These are phyloP conservation scores for Cornus suecica DNA, from an alignment of 148 eudicot genomes.

Conservation along the genomic window DNA sequence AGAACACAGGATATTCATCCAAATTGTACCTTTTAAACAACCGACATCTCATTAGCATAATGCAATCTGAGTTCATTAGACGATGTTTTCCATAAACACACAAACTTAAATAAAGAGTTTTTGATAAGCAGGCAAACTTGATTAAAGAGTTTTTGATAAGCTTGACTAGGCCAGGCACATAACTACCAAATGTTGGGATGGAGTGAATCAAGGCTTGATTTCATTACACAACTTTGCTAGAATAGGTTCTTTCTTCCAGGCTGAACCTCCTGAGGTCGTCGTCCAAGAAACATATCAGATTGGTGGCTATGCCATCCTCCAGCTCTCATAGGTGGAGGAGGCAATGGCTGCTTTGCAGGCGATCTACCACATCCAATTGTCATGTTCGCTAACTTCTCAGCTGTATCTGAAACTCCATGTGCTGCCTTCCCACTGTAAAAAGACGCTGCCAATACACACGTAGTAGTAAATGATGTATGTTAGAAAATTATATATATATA, in stretches of 20 bases:
- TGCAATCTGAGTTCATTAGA: too few relatives aligned
- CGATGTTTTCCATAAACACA: too few relatives aligned
- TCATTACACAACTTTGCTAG: slow-evolving; percentile 76
- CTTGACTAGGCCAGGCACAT: background rate
- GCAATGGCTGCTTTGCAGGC: slow-evolving; percentile 39
- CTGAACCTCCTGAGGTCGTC: slow-evolving; percentile 48
- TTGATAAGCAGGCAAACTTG: background rate
- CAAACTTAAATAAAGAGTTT: background rate
- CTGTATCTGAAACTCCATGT: slow-evolving; percentile 49
- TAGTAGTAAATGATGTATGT: background rate
- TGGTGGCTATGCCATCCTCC: slow-evolving; percentile 79
- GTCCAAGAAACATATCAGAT: slow-evolving; percentile 44
- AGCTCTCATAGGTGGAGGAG: slow-evolving; percentile 79
- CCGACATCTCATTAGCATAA: too few relatives aligned
- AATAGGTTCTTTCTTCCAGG: slow-evolving; percentile 47
- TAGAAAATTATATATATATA: background rate
- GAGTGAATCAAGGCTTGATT: background rate
- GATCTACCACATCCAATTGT: slow-evolving; percentile 42
- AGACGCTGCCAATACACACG: slow-evolving; percentile 32
- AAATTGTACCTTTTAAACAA: too few relatives aligned
- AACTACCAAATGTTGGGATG: background rate
- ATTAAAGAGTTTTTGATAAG: background rate
- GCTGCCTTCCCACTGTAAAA: slow-evolving; percentile 34
- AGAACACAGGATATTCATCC: too few relatives aligned
- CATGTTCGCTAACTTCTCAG: slow-evolving; percentile 66